These are phyloP conservation scores for Medicago ruthenica DNA, from an alignment of 306 rosid genomes.

Conservation along the genomic window DNA sequence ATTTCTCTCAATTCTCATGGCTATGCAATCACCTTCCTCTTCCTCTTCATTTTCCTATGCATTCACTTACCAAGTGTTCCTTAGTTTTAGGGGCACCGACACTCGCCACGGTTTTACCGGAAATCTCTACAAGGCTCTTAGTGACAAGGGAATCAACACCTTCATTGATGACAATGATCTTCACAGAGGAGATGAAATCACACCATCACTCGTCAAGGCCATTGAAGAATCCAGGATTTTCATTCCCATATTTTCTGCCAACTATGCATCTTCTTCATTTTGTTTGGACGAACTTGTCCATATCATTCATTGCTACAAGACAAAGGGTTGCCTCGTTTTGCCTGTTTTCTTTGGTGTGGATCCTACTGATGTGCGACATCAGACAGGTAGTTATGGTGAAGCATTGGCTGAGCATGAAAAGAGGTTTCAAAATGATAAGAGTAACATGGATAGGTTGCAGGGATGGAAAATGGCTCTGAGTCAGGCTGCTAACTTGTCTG, in stretches of 20 bases:
- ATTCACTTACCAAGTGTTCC: neutral
- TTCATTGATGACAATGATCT: neutral
- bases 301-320: neutral
- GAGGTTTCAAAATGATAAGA: neutral
- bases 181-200: neutral
- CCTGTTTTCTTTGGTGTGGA: conserved; percentile 20
- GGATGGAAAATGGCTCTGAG: conserved; percentile 22
- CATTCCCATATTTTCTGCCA: too few species aligned
- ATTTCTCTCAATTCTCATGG: too few species aligned
- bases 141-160: neutral
- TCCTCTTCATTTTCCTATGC: too few species aligned
- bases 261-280: conserved; percentile 9
- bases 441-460: neutral
- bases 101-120: neutral
- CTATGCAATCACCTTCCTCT: neutral
- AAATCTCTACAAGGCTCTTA: neutral
- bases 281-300: conserved; percentile 40
- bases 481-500: neutral
- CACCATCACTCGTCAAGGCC: neutral
- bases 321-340: neutral
- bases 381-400: neutral
- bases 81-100: neutral
- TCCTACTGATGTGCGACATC: neutral
- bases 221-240: neutral
- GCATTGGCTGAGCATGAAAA: neutral